Base-by-base conservation (phyloP, 1,139 yeast species). In the Trichomonascaceae sp. region DNA sequence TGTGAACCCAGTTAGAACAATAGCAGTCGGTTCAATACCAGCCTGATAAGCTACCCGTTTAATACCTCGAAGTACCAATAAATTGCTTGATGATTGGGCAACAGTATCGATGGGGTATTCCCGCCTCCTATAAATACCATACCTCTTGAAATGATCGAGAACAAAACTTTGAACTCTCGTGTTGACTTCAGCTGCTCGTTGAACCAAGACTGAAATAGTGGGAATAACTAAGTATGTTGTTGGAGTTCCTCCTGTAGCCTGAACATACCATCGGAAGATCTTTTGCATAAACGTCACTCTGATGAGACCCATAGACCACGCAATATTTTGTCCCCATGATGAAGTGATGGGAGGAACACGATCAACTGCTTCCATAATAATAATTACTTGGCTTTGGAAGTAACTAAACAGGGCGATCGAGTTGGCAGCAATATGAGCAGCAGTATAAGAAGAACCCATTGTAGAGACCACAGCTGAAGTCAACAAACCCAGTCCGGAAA, bases 371-470 rank as follows among this genome's bases (percentile, higher is more conserved):
- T 89, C 85, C 96, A 93, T 91, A 44, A 96, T 82, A 41, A 95
- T 84, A 61, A 93, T 85, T 32, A 96, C 96, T 66, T 91, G 77
- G 59, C 89, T 85, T 74, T 93, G 99, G 80, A 93, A 95, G 74
- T 93, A 93, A 59, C 87, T 81, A 72, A 93, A 90, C 63, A 93
- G 77, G 2, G 96, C 87, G 72, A 90, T 84, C 20, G 97, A 85
- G 72, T 91, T 91, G 19, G 97, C 89, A 13, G 98, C 96, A 67
- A 93, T 88, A 70, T 93, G 98, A 9, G 97, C 96, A 20, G 99
- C 96, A 3, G 98, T 89, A 61, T 84, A 83, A 36, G 96, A 87
- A 67, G 89, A 95, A 17, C 99, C 98, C 66, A 87, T 79, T 49
- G 90, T 85, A 0, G 96, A 87, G 45, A 91, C 82, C 53, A 91